Conservation (phyloP, 306 rosid species). For the Sechiopsis laciniata region DNA sequence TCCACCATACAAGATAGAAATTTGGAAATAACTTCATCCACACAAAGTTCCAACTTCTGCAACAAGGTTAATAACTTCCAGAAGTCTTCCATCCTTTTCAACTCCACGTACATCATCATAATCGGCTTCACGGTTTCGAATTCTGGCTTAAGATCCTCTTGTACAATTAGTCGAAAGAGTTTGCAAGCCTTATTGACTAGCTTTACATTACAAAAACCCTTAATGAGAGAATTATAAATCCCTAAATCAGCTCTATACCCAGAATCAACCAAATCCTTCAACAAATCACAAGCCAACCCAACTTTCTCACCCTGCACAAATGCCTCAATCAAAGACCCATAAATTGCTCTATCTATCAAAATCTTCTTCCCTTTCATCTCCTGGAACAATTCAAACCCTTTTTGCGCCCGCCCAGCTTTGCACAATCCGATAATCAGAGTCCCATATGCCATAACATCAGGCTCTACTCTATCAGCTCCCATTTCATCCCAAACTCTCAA, state of each 20-base stretch:
- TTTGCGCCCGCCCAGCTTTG: constrained; percentile 50
- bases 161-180: constrained; percentile 50
- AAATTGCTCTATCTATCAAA: constrained; percentile 71
- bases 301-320: constrained; percentile 52
- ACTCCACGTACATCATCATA: constrained; percentile 45
- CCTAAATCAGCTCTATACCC: constrained; percentile 73
- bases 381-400: constrained; percentile 56
- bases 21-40: constrained; percentile 43
- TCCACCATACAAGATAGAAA: constrained; percentile 48
- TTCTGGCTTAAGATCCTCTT: constrained; percentile 57
- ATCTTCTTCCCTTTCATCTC: constrained; percentile 68
- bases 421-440: constrained; percentile 55
- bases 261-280: constrained; percentile 58
- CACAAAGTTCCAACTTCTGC: constrained; percentile 45
- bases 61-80: constrained; percentile 48
- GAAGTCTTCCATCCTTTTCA: constrained; percentile 42
- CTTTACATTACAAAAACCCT: constrained; percentile 59
- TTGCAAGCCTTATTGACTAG: constrained; percentile 59
- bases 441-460: constrained; percentile 68
- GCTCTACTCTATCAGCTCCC: constrained; percentile 50
- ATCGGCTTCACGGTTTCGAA: constrained; percentile 48
- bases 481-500: constrained; percentile 79
- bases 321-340: constrained; percentile 54
- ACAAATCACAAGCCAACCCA: constrained; percentile 61
- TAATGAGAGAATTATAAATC: constrained; percentile 63